A percentile compares a stretch with the other conserved stretches of the same genome.
These are phyloP conservation scores for Rutstroemia sp. DNA, from an alignment of 2,329 filamentous ascomycete genomes.

Conservation along the genomic window DNA sequence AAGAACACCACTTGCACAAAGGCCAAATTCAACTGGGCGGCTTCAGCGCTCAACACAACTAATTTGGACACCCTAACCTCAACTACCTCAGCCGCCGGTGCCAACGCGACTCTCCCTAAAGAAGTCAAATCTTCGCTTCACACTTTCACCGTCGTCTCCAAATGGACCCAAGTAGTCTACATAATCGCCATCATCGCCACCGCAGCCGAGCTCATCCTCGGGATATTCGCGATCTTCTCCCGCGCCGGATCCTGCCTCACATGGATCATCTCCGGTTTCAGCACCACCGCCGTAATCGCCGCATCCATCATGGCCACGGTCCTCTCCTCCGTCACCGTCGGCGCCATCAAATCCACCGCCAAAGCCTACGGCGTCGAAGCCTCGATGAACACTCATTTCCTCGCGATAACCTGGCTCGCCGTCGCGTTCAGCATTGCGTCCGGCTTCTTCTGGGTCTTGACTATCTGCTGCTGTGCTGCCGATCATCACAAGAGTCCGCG, in stretches of 20 bases:
- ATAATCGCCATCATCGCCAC: slow-evolving; percentile 66
- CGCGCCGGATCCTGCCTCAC: slow-evolving; percentile 76
- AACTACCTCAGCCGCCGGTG: slow-evolving; percentile 31
- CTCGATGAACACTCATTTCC: slow-evolving; percentile 60
- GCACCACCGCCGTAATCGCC: slow-evolving; percentile 46
- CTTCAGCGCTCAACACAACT: slow-evolving; percentile 61
- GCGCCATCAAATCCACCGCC: slow-evolving; percentile 57
- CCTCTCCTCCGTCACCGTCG: slow-evolving; percentile 62
- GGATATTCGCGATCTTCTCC: slow-evolving; percentile 76
- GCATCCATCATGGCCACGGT: slow-evolving; percentile 69
- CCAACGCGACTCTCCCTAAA: slow-evolving; percentile 58
- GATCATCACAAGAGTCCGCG: slow-evolving; percentile 15
- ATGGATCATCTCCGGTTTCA: slow-evolving; percentile 64
- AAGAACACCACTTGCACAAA: slow-evolving; percentile 60
- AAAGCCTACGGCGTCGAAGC: slow-evolving; percentile 65
- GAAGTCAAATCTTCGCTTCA: slow-evolving; percentile 61
- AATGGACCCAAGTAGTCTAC: slow-evolving; percentile 80
- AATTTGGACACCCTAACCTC: slow-evolving; percentile 47
- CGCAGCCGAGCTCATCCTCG: slow-evolving; percentile 64
- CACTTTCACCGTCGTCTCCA: slow-evolving; percentile 64
- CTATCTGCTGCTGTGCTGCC: slow-evolving; percentile 73
- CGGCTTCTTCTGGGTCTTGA: slow-evolving; percentile 85
- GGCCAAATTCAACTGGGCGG: slow-evolving; percentile 69
- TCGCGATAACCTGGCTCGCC: slow-evolving; percentile 70
- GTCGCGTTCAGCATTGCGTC: slow-evolving; percentile 69